Base-by-base conservation (phyloP, 768 basidiomycete species). In the Mycena crocata region DNA sequence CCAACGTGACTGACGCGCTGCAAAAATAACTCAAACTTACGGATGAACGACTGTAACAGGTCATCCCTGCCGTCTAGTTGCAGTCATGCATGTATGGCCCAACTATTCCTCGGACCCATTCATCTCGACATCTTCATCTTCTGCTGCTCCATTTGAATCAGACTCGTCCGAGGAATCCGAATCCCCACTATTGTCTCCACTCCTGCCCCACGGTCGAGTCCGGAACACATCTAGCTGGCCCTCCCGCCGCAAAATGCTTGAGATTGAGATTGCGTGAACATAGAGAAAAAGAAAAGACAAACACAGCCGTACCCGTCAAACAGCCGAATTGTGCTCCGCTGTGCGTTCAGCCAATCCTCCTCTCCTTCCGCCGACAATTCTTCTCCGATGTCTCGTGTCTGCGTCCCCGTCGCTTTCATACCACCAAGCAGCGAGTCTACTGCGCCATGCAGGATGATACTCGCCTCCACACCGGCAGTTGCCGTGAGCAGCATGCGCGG, bases 391-490 rank as follows among this genome's bases (percentile, higher is more conserved):
- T 21, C 31, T 15, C 69, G 65, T n/a, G 26, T 40, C 39, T 8
- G 21, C 67, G 65, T 26, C 48, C 17, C 26, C 32, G 39, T 66
- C 9, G 55, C 32, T 56, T 37, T 5, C 59, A 64, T 62, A 8
- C 67, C 51, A 15, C 69, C 67, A 15, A 51, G 21, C 34, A 60
- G 30, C 34, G 24, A 57, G 44, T 50, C 19, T 32, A 56, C 60
- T 3, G 91, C 87, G 70, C 90, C 89, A 74, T 94, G 93, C 15
- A 94, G 76, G 23, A 89, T 71, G 28, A 93, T 83, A 66, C 87
- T 82, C 28, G 86, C 87, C 75, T 95, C 94, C 24, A 95, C 85
- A 3, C 93, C 94, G 5, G 90, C 82, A 5, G 93, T 93, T 37
- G 86, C 84, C 32, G 93, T 79, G 59, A 90, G 84, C 5, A 91